These are phyloP conservation scores for Candida neerlandica DNA, from an alignment of 1,139 yeast genomes.

Conservation along the genomic window DNA sequence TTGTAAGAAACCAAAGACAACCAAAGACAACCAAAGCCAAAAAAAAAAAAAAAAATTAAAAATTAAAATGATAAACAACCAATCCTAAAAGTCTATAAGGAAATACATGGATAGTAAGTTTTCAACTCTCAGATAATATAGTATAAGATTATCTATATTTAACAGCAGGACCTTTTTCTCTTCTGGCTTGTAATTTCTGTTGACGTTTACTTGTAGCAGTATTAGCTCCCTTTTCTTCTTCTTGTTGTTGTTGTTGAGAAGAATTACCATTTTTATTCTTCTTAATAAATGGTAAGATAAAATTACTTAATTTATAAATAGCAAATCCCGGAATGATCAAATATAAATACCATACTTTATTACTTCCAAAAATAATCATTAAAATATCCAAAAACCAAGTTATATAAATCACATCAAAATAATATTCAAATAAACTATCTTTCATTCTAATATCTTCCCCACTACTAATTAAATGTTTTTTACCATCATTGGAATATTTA, in stretches of 20 bases:
- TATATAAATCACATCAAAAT: slow-evolving; percentile 73
- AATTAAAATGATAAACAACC: too few relatives aligned
- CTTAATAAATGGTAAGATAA: slow-evolving; percentile 25
- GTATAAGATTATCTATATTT: slow-evolving; percentile 33
- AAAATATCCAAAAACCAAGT: slow-evolving; percentile 65
- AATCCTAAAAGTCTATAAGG: background rate
- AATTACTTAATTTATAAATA: slow-evolving; percentile 47
- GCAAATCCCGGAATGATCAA: slow-evolving; percentile 54
- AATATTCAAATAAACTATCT: slow-evolving; percentile 70
- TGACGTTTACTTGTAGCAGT: slow-evolving; percentile 49
- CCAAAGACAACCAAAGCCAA: too few relatives aligned
- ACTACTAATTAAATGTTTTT: slow-evolving; percentile 39
- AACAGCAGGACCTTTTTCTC: slow-evolving; percentile 37
- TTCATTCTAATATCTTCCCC: slow-evolving; percentile 69
- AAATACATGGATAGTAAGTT: background rate
- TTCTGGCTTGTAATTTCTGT: slow-evolving; percentile 48
- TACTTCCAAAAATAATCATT: slow-evolving; percentile 56
- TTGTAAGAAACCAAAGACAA: too few relatives aligned
- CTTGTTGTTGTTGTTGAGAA: background rate
- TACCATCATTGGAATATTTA: slow-evolving; percentile 32
- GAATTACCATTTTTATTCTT: slow-evolving; percentile 13
- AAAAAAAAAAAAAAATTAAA: too few relatives aligned
- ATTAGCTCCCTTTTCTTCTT: background rate
- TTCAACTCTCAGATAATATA: too few relatives aligned
- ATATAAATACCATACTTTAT: slow-evolving; percentile 64